Evolutionary conservation across 2,329 filamentous ascomycete genomes (phyloP), one percentile per base, ranked within the genome.

Genomic region (Penicillium corylophilum): DNA sequence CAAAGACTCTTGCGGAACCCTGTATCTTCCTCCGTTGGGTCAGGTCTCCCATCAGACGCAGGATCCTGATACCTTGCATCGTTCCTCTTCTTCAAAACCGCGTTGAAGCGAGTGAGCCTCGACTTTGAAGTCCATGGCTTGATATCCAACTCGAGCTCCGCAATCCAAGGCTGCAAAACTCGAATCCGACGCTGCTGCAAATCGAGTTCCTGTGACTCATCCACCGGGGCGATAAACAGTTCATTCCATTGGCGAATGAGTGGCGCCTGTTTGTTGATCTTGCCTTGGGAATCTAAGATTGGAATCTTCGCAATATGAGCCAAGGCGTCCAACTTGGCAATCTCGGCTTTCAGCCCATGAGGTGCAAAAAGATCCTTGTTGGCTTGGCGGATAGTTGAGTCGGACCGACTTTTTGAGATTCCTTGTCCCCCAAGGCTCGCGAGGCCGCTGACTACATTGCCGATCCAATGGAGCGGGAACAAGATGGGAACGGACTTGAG

Each of bases 141-240:
- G 40, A 55, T 33, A 33, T 63, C 53, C 36, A 64, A 26, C 10
- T 65, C 57, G 15, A 66, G 36, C 22, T 59, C 56, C 3, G 61
- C 60, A 50, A 67, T 65, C 64, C 64, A 68, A 7, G 64, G 64
- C 36, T 56, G 49, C 35, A 68, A 41, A 13, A 57, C 44, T 5
- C 36, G 39, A 13, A 67, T 51, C 7, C 58, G 44, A 23, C 41
- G 54, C 24, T 48, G 47, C 24, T 51, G 48, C 13, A 57, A 29
- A 28, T 58, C 43, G 5, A 55, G 2, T 8, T 60, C 51, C 23
- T 61, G 55, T 15, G 45, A 41, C 7, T 16, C 22, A 20, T 26
- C 35, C 15, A 1, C 29, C n/a, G 20, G 22, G 7, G 41, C 23
- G 15, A 39, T 44, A 8, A 50, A 38, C 5, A 51, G 28, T n/a